These are phyloP conservation scores for Bretschneidera sinensis DNA, from an alignment of 345 rosid genomes.

Conservation along the genomic window DNA sequence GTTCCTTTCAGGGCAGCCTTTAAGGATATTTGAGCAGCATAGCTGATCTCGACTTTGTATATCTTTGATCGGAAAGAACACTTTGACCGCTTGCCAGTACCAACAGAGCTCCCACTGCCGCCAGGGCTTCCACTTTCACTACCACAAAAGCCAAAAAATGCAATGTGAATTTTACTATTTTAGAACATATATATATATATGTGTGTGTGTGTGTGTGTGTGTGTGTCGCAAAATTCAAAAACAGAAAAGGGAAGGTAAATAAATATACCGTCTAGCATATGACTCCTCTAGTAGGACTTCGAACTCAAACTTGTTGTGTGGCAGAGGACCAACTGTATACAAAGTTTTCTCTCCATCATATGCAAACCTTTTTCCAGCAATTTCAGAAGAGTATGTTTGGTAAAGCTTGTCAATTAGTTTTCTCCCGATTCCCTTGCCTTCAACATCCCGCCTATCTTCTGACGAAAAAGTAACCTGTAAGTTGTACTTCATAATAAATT, in stretches of 20 bases:
- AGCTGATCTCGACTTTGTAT: slow-evolving; percentile 51
- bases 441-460: slow-evolving; percentile 46
- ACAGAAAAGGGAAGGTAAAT: no score
- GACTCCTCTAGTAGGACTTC: slow-evolving; percentile 63
- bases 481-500: slow-evolving; percentile 2
- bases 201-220: no score
- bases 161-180: slow-evolving; percentile 16
- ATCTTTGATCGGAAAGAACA: slow-evolving; percentile 46
- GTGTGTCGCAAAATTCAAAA: background rate
- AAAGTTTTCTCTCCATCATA: slow-evolving; percentile 79
- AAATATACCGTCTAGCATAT: slow-evolving; percentile 42
- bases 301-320: slow-evolving; percentile 54
- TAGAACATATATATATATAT: slow-evolving; percentile 7
- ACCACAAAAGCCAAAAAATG: slow-evolving; percentile 5
- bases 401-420: slow-evolving; percentile 63
- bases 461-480: slow-evolving; percentile 59
- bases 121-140: slow-evolving; percentile 32
- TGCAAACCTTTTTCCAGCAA: slow-evolving; percentile 54
- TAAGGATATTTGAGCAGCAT: slow-evolving; percentile 56
- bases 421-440: slow-evolving; percentile 67
- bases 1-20: slow-evolving; percentile 48
- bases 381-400: slow-evolving; percentile 60
- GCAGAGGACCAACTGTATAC: slow-evolving; percentile 79
- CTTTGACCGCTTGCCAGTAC: slow-evolving; percentile 50
- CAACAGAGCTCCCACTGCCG: slow-evolving; percentile 30